Percentiles rank a stretch among this genome's conserved stretches.
These are phyloP conservation scores for Aegle marmelos DNA, from an alignment of 345 rosid genomes.

Conservation along the genomic window DNA sequence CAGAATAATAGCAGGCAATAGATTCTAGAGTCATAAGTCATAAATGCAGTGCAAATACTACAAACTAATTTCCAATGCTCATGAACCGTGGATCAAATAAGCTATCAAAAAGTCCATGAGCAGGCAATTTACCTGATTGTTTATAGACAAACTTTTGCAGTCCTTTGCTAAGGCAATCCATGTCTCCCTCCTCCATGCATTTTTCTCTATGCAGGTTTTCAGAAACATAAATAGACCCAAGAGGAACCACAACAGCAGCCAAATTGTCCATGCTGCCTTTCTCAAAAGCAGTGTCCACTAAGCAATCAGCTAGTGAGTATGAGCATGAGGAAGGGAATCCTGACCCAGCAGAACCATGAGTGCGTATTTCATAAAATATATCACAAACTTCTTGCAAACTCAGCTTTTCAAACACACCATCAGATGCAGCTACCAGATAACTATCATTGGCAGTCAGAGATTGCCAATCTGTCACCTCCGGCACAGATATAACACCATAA, in stretches of 20 bases:
- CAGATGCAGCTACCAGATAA: conserved; percentile 90
- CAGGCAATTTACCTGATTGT: conserved; percentile 44
- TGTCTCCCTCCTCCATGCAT: conserved; percentile 29
- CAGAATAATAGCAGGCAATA: not conserved
- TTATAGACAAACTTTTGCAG: conserved; percentile 31
- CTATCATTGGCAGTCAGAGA: conserved; percentile 66
- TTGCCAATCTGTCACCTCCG: conserved; percentile 87
- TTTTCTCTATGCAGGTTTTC: conserved; percentile 39
- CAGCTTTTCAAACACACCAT: conserved; percentile 86
- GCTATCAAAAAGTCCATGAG: not conserved
- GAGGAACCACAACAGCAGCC: conserved; percentile 80
- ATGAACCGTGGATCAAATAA: conserved; percentile 9
- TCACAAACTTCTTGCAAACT: conserved; percentile 80
- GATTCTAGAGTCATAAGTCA: not conserved
- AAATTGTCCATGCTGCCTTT: conserved; percentile 85
- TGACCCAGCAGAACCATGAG: conserved; percentile 33
- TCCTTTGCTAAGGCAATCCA: conserved; percentile 31
- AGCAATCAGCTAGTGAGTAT: conserved; percentile 74
- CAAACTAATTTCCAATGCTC: conserved; percentile 2
- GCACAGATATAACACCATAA: conserved; percentile 84
- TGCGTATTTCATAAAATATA: conserved; percentile 58
- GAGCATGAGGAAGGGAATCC: conserved; percentile 62
- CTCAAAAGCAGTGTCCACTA: conserved; percentile 66
- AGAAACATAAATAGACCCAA: conserved; percentile 44
- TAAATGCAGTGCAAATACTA: not conserved